Conservation (phyloP, 306 rosid species). For the Cucurbita argyrosperma region DNA sequence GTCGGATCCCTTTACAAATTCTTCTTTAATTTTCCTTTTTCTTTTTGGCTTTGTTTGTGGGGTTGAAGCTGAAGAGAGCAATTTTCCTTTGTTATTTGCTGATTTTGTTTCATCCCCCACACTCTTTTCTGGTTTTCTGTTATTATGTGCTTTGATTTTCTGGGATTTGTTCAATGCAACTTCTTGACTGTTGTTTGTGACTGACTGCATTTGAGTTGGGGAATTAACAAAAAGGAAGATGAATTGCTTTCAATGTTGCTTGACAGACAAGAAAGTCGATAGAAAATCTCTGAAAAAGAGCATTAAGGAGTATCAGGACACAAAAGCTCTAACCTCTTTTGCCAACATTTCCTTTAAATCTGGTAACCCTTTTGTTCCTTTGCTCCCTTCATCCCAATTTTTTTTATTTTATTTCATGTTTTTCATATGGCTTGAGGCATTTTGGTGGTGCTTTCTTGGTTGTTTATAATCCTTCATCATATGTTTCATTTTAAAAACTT, state of each 20-base stretch:
- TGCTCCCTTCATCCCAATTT: too few relatives aligned
- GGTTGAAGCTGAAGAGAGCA: not conserved
- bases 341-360: constrained; percentile 47
- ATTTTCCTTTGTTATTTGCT: not conserved
- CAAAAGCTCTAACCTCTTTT: constrained; percentile 45
- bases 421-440: not conserved
- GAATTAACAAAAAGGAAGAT: constrained; percentile 19
- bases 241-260: constrained; percentile 63
- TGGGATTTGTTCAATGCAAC: not conserved
- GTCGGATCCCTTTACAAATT: too few relatives aligned
- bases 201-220: not conserved
- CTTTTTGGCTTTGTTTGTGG: not conserved
- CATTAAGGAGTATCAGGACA: constrained; percentile 37
- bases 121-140: not conserved
- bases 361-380: constrained; percentile 23
- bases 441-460: not conserved
- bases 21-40: not conserved
- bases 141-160: not conserved
- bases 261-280: constrained; percentile 27
- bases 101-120: not conserved
- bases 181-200: not conserved
- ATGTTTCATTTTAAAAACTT: not conserved
- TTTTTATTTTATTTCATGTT: too few relatives aligned
- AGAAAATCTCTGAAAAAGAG: constrained; percentile 37
- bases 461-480: not conserved